Evolutionary conservation across 2,329 filamentous ascomycete genomes (phyloP).

Genomic region (Teratosphaeria nubilosa): DNA sequence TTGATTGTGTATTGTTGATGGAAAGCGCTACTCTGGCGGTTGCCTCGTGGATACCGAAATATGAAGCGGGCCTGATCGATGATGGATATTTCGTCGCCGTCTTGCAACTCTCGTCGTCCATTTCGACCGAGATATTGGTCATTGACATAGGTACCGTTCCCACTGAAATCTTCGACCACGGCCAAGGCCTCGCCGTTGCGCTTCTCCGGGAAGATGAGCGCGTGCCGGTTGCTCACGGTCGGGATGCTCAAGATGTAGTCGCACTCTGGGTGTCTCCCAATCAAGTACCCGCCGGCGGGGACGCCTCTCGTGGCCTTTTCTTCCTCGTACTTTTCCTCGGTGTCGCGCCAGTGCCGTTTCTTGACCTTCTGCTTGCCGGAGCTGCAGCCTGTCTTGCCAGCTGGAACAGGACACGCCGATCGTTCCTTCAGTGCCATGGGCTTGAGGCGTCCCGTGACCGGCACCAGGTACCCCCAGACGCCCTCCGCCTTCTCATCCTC

Average conservation of each 20-base stretch:
- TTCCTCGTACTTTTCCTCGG: slow-evolving; percentile 53
- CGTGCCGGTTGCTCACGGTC: slow-evolving; percentile 81
- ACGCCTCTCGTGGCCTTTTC: slow-evolving; percentile 41
- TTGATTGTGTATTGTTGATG: slow-evolving; percentile 75
- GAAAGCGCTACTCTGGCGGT: slow-evolving; percentile 65
- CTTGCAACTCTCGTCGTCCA: slow-evolving; percentile 75
- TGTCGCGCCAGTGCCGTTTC: slow-evolving; percentile 46
- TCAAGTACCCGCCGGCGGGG: slow-evolving; percentile 73
- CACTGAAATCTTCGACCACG: slow-evolving; percentile 84
- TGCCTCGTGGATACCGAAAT: slow-evolving; percentile 72
- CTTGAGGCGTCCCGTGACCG: slow-evolving; percentile 50
- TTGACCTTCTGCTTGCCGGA: slow-evolving; percentile 36
- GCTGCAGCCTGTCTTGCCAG: slow-evolving; percentile 25
- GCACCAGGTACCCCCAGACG: slow-evolving; percentile 92
- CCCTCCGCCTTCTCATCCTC: slow-evolving; percentile 75
- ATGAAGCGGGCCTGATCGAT: slow-evolving; percentile 77
- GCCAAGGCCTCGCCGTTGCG: slow-evolving; percentile 51
- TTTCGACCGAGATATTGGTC: slow-evolving; percentile 85
- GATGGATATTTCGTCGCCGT: slow-evolving; percentile 84
- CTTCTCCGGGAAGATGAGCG: slow-evolving; percentile 55
- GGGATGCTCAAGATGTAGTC: slow-evolving; percentile 60
- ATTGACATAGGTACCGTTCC: slow-evolving; percentile 94
- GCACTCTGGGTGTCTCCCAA: slow-evolving; percentile 89
- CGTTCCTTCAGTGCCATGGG: slow-evolving; percentile 66
- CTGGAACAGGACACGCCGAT: slow-evolving; percentile 54